These are phyloP conservation scores for Albugo laibachii DNA, from an alignment of 352 stramenopile genomes.

Conservation along the genomic window DNA sequence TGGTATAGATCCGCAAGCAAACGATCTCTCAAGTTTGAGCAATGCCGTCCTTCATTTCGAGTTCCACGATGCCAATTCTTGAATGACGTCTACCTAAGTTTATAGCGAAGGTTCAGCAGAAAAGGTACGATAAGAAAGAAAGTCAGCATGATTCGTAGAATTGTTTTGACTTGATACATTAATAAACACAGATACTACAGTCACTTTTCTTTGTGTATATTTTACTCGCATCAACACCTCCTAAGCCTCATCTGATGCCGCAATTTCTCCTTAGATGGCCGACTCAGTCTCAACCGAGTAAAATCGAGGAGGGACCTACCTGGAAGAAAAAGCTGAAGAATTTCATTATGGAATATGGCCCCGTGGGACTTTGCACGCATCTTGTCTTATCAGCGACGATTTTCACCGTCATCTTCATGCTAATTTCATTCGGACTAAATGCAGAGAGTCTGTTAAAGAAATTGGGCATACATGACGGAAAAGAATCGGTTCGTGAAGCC, in stretches of 20 bases:
- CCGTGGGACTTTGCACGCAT: slow-evolving; percentile 55
- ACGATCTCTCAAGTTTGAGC: neutral
- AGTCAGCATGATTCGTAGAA: neutral
- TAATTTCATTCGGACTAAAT: slow-evolving; percentile 46
- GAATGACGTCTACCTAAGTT: neutral
- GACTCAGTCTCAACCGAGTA: neutral
- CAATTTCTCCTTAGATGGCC: neutral
- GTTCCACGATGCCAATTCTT: neutral
- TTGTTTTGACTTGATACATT: no score
- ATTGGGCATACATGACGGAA: slow-evolving; percentile 17
- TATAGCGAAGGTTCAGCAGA: neutral
- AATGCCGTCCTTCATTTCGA: neutral
- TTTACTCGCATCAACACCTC: no score
- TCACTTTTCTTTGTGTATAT: no score
- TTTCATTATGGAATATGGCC: slow-evolving; percentile 66
- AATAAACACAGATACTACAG: no score
- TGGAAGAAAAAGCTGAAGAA: slow-evolving; percentile 56
- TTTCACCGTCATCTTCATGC: slow-evolving; percentile 56
- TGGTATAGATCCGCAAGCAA: neutral
- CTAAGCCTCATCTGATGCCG: no score
- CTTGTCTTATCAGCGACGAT: slow-evolving; percentile 50
- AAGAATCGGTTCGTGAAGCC: slow-evolving; percentile 19
- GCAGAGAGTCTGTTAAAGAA: slow-evolving; percentile 27
- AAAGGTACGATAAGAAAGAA: neutral
- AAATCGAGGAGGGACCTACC: slow-evolving; percentile 6